Conservation (phyloP, 2,329 filamentous ascomycete species). For the Diplodia mutila region DNA sequence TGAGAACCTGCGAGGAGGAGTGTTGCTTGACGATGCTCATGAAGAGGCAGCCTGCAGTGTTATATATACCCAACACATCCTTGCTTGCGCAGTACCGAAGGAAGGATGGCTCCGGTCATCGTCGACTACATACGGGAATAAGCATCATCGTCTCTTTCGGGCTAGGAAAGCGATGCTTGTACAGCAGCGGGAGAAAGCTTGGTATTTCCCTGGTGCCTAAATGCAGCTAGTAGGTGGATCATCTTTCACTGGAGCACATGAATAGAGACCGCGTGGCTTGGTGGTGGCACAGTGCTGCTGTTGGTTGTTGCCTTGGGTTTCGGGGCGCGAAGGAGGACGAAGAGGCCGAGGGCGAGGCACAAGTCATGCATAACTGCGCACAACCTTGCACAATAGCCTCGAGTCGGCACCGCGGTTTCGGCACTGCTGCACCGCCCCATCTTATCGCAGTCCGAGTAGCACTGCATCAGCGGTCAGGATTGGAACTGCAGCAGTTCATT, state of each 20-base stretch:
- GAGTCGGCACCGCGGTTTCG: not conserved
- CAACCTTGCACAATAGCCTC: not conserved
- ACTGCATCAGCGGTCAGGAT: not conserved
- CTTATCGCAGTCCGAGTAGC: not conserved
- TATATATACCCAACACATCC: not conserved
- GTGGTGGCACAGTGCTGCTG: not conserved
- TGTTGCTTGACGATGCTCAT: not conserved
- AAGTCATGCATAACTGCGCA: not conserved
- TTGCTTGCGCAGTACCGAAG: not conserved
- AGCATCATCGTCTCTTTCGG: conserved; percentile 1
- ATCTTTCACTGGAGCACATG: not conserved
- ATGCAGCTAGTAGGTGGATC: not conserved
- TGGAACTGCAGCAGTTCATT: not conserved
- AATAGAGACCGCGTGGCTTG: not conserved
- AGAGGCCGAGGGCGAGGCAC: conserved; percentile 3
- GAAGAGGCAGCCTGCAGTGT: too few relatives aligned
- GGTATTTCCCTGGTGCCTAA: not conserved
- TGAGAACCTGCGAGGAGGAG: not conserved
- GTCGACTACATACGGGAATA: not conserved
- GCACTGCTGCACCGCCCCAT: not conserved
- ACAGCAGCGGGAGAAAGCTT: not conserved
- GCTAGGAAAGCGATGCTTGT: not conserved
- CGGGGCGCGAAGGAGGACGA: not conserved
- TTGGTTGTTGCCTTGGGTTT: not conserved
- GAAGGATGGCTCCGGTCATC: not conserved